A percentile compares a stretch with the other conserved stretches of the same genome.
Conservation (phyloP, 805 yeast genomes). For the Candida dendrica region DNA sequence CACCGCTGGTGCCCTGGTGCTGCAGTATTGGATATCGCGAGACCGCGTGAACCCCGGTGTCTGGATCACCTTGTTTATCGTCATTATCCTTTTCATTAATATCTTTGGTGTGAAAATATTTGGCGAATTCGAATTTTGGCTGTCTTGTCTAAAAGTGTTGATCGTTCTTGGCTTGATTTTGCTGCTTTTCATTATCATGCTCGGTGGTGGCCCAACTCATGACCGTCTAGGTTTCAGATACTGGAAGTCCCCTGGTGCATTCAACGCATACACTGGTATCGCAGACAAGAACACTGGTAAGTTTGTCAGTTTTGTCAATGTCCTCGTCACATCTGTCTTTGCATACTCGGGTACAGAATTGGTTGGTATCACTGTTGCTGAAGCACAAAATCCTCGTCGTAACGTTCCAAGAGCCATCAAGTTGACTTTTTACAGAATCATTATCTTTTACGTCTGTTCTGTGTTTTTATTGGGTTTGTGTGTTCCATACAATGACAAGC, state of each 20-base stretch:
- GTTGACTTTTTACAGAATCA: constrained; percentile 62
- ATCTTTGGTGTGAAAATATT: constrained; percentile 46
- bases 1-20: constrained; percentile 48
- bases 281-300: constrained; percentile 40
- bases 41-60: constrained; percentile 44
- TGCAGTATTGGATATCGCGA: constrained; percentile 40
- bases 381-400: constrained; percentile 60
- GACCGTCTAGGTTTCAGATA: constrained; percentile 69
- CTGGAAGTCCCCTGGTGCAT: constrained; percentile 69
- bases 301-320: constrained; percentile 56
- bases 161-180: constrained; percentile 60
- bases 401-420: constrained; percentile 67
- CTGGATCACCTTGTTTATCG: constrained; percentile 43
- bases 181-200: constrained; percentile 52
- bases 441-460: constrained; percentile 54
- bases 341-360: constrained; percentile 67
- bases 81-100: constrained; percentile 38
- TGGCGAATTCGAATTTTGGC: constrained; percentile 51
- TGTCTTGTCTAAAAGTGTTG: constrained; percentile 41
- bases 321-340: constrained; percentile 58
- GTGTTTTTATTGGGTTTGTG: constrained; percentile 61
- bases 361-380: constrained; percentile 70
- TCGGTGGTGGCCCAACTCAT: constrained; percentile 74
- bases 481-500: constrained; percentile 52
- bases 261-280: constrained; percentile 33